These are phyloP conservation scores for Nicotiana undulata DNA, from an alignment of 257 asterid genomes.

Conservation along the genomic window DNA sequence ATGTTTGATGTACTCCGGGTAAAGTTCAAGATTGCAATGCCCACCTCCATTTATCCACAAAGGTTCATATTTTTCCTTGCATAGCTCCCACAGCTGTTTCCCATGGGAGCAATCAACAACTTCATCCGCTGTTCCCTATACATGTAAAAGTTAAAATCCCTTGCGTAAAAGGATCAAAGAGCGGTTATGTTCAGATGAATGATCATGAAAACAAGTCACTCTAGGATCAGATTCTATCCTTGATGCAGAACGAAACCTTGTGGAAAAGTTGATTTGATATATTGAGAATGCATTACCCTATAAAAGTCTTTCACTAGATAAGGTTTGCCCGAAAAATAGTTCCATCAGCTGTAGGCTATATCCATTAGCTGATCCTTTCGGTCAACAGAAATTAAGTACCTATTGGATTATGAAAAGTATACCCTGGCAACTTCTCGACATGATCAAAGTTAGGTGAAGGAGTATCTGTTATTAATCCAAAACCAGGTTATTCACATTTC, in stretches of 20 bases:
- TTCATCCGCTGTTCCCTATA: conserved; percentile 88
- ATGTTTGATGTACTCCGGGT: conserved; percentile 84
- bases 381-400: background rate
- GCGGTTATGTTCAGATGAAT: too few species aligned
- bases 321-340: background rate
- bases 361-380: too few species aligned
- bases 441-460: background rate
- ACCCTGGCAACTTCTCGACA: background rate
- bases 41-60: conserved; percentile 89
- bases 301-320: too few species aligned
- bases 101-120: conserved; percentile 93
- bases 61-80: conserved; percentile 83
- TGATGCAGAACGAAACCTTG: too few species aligned
- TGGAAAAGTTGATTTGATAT: too few species aligned
- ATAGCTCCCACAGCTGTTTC: conserved; percentile 82
- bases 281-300: too few species aligned
- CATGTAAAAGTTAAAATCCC: conserved; percentile 3
- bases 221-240: too few species aligned
- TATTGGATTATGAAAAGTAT: background rate
- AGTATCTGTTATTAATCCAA: background rate
- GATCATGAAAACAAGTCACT: too few species aligned
- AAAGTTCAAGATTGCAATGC: conserved; percentile 92
- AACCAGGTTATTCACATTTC: background rate
- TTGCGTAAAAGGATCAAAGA: background rate
- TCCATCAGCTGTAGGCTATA: background rate